A percentile compares a stretch with the other conserved stretches of the same genome.
Conservation (phyloP, 2,329 filamentous ascomycete genomes). For the Ophiostoma novo-ulmi region DNA sequence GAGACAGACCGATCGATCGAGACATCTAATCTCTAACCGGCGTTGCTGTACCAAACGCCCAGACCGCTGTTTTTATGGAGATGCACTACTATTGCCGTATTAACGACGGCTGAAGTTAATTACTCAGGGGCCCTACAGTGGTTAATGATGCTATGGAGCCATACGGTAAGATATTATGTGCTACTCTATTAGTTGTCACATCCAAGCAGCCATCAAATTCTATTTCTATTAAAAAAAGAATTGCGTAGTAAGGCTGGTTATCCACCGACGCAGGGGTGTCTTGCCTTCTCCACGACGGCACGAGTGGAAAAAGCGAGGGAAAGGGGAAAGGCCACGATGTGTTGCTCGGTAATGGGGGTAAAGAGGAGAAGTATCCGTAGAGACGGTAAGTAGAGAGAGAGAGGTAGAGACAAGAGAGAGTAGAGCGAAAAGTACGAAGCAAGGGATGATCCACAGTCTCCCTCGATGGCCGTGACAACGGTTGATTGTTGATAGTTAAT, state of each 20-base stretch:
- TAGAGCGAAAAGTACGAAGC: background rate
- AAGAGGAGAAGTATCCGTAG: background rate
- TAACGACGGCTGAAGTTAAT: background rate
- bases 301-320: background rate
- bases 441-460: slow-evolving; percentile 7
- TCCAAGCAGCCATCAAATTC: background rate
- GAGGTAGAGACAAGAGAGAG: background rate
- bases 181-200: background rate
- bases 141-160: too few relatives aligned
- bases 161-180: background rate
- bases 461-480: slow-evolving; percentile 11
- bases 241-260: slow-evolving; percentile 9
- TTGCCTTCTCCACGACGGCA: slow-evolving; percentile 13
- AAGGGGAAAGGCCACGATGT: slow-evolving; percentile 15
- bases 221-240: background rate
- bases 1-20: background rate
- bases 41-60: slow-evolving; percentile 18
- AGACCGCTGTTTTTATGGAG: slow-evolving; percentile 15
- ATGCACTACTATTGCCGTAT: background rate
- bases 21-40: background rate
- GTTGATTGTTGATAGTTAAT: background rate
- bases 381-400: background rate
- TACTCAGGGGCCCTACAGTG: background rate
- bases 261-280: slow-evolving; percentile 1
- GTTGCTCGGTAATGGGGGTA: background rate